Conservation (phyloP, 1,139 yeast genomes). For the Kurtzmaniella quercitrusa region DNA sequence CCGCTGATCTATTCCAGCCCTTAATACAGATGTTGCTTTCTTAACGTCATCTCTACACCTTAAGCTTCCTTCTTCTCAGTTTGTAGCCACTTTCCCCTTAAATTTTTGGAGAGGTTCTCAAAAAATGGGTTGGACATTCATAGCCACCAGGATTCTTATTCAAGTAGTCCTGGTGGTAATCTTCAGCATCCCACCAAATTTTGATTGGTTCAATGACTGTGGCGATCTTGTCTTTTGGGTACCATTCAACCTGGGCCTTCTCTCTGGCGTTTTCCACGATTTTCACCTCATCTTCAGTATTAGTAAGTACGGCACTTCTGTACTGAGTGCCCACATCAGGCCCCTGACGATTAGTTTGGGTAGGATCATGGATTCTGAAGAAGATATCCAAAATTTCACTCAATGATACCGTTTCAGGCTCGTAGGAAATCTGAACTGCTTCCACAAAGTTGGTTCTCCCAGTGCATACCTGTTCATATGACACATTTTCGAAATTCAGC, state of each 20-base stretch:
- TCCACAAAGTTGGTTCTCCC: constrained; percentile 75
- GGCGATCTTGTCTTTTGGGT: constrained; percentile 40
- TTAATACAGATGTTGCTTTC: too few species aligned
- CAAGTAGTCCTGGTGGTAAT: constrained; percentile 82
- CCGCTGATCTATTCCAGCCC: too few species aligned
- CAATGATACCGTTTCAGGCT: constrained; percentile 58
- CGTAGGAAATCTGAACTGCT: constrained; percentile 75
- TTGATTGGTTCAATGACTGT: constrained; percentile 68
- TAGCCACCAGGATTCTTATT: constrained; percentile 78
- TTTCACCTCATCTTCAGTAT: constrained; percentile 38
- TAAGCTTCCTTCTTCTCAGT: too few species aligned
- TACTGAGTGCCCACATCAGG: constrained; percentile 83
- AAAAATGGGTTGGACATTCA: constrained; percentile 83
- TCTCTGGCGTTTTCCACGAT: constrained; percentile 26
- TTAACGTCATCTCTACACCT: too few species aligned
- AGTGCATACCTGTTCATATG: constrained; percentile 71
- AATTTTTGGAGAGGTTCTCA: constrained; percentile 41
- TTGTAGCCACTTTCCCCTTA: too few species aligned
- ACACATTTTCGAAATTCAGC: constrained; percentile 44
- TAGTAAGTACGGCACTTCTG: constrained; percentile 71
- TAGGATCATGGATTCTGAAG: constrained; percentile 82
- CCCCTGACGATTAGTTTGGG: constrained; percentile 63
- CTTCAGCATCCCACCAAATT: constrained; percentile 88
- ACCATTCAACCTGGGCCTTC: constrained; percentile 36
- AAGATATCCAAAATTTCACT: constrained; percentile 74